phyloP scores from a whole-genome alignment of 2,329 filamentous ascomycete species.

The Tolypocladium endophyticum region DNA sequence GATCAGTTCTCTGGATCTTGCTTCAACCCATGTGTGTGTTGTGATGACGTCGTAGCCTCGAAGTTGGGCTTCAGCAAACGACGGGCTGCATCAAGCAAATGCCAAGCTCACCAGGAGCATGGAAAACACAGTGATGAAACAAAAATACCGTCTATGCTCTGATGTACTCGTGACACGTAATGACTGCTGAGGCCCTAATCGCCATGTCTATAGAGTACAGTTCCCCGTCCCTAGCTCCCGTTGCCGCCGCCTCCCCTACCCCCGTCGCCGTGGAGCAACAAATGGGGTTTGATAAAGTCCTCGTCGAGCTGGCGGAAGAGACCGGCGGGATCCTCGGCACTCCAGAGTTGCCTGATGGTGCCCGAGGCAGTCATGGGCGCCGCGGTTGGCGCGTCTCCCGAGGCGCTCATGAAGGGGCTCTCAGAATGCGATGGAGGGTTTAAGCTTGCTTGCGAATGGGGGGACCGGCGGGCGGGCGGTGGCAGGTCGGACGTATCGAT shows the following conservation, averaged over 20 bases:
- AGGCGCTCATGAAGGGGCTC: conserved; percentile 18
- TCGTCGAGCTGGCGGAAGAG: conserved; percentile 91
- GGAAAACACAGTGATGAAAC: not conserved
- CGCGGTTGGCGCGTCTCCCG: conserved; percentile 16
- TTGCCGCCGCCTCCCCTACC: conserved; percentile 15
- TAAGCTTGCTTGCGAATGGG: conserved; percentile 19
- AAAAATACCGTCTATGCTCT: not conserved
- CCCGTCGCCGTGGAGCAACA: conserved; percentile 64
- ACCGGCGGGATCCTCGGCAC: conserved; percentile 77
- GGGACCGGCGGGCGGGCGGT: conserved; percentile 41
- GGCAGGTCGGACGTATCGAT: conserved; percentile 58
- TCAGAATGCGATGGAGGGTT: conserved; percentile 13
- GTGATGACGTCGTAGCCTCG: not conserved
- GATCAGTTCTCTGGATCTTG: not conserved
- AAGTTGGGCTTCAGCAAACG: not conserved
- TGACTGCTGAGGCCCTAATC: not conserved
- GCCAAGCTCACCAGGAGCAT: not conserved
- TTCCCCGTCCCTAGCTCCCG: conserved; percentile 2
- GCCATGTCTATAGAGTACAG: no score
- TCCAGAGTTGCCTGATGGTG: conserved; percentile 72
- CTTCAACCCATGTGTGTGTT: no score
- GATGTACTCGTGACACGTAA: not conserved
- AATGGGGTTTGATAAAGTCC: conserved; percentile 86
- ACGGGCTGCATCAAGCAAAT: not conserved
- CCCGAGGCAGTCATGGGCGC: conserved; percentile 58